A percentile compares a stretch with the other conserved stretches of the same genome.
phyloP scores from a whole-genome alignment of 495 filamentous ascomycete genomes.

The Penicillium paxilli region DNA sequence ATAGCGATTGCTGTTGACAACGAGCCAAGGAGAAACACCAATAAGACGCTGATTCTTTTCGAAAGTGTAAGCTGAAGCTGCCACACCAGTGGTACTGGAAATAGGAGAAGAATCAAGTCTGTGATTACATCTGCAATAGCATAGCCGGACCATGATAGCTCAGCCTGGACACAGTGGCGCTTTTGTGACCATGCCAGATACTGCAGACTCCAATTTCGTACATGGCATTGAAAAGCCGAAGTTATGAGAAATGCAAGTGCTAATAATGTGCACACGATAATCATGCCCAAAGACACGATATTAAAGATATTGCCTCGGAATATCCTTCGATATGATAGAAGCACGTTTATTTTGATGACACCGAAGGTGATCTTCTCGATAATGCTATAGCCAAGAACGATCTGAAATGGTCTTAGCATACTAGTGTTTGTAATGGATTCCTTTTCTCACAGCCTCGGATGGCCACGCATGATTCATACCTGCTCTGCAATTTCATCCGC shows the following conservation, averaged over 20 bases:
- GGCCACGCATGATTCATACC: no score
- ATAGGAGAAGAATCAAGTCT: conserved; percentile 1
- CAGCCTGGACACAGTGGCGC: conserved; percentile 5
- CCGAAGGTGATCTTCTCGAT: conserved; percentile 12
- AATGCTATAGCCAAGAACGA: conserved; percentile 16
- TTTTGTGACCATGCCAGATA: conserved; percentile 2
- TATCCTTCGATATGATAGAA: conserved; percentile 9
- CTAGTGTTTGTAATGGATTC: not conserved
- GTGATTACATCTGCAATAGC: conserved; percentile 9
- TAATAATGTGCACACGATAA: not conserved
- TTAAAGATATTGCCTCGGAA: conserved; percentile 8
- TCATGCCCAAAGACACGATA: conserved; percentile 4
- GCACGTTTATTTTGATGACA: conserved; percentile 11
- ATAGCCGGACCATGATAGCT: conserved; percentile 9
- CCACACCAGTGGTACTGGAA: conserved; percentile 6
- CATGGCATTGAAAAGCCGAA: conserved; percentile 4
- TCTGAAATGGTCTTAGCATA: conserved; percentile 2
- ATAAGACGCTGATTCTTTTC: conserved; percentile 9
- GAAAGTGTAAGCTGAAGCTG: conserved; percentile 5
- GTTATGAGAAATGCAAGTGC: conserved; percentile 6
- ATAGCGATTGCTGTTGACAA: conserved; percentile 7
- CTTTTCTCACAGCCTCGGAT: no score
- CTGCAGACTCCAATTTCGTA: conserved; percentile 9
- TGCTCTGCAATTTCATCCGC: conserved; percentile 10
- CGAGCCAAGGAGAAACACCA: conserved; percentile 10